These are phyloP conservation scores for Trametes gibbosa DNA, from an alignment of 768 basidiomycete species.

Conservation along the genomic window DNA sequence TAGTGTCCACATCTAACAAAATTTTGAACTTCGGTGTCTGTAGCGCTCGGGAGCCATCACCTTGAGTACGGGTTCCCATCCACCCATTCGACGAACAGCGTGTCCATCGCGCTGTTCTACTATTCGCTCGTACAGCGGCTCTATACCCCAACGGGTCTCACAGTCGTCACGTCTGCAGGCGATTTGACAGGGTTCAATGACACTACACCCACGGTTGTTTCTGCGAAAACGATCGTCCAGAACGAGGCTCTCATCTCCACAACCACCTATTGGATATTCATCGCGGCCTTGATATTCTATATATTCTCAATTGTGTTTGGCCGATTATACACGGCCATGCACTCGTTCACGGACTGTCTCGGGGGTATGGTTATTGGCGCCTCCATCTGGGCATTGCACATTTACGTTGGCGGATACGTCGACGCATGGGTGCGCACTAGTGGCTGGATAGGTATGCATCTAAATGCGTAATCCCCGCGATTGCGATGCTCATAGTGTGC, in stretches of 20 bases:
- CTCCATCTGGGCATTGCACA: slow-evolving; percentile 54
- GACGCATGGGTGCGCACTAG: slow-evolving; percentile 40
- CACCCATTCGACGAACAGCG: slow-evolving; percentile 88
- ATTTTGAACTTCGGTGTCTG: not conserved
- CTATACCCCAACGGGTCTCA: slow-evolving; percentile 30
- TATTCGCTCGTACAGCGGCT: slow-evolving; percentile 57
- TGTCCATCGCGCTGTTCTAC: slow-evolving; percentile 86
- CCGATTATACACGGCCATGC: slow-evolving; percentile 85
- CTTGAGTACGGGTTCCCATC: slow-evolving; percentile 96
- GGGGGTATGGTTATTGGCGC: slow-evolving; percentile 65
- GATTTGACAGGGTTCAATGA: not conserved
- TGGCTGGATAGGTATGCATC: slow-evolving; percentile 36
- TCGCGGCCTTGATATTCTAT: slow-evolving; percentile 51
- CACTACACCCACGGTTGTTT: slow-evolving; percentile 22
- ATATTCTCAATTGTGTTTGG: slow-evolving; percentile 73
- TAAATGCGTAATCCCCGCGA: not conserved
- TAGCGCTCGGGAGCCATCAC: slow-evolving; percentile 77
- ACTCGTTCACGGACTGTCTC: slow-evolving; percentile 74
- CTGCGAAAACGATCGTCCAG: slow-evolving; percentile 1
- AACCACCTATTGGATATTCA: slow-evolving; percentile 39
- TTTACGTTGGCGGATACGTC: slow-evolving; percentile 35
- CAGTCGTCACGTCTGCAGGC: not conserved
- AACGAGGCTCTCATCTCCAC: slow-evolving; percentile 39
- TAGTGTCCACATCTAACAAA: not conserved
- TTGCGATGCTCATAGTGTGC: not conserved